Percentiles rank a stretch among this genome's conserved stretches.
Conservation (phyloP, 495 filamentous ascomycete species). For the Entonaema liquescens region DNA sequence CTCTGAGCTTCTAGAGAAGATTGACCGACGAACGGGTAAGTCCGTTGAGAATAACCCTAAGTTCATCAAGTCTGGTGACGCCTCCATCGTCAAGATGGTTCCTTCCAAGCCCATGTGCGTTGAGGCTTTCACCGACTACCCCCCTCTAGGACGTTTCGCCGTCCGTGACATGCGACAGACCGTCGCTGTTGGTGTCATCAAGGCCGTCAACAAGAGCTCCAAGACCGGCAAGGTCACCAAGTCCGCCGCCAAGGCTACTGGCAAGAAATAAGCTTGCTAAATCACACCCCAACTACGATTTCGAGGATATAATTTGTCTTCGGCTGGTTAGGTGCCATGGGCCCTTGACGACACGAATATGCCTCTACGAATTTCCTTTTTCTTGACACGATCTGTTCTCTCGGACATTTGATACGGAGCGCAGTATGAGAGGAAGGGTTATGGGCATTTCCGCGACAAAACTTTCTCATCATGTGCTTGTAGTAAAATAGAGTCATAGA, state of each 20-base stretch:
- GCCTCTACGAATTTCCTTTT: conserved; percentile 50
- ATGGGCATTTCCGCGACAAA: conserved; percentile 55
- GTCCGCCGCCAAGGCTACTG: conserved; percentile 76
- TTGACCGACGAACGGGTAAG: conserved; percentile 99
- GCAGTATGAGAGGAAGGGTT: conserved; percentile 55
- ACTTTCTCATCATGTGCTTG: conserved; percentile 60
- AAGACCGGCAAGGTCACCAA: conserved; percentile 65
- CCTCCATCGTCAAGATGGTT: conserved; percentile 99
- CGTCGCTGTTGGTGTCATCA: conserved; percentile 97
- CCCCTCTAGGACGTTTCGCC: conserved; percentile 98
- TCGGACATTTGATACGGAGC: conserved; percentile 56
- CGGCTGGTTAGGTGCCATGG: conserved; percentile 18
- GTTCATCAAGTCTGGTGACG: conserved; percentile 99
- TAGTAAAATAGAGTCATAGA: conserved; percentile 63
- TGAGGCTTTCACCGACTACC: conserved; percentile 99
- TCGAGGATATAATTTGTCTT: conserved; percentile 1
- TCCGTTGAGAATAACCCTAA: conserved; percentile 89
- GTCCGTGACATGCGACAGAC: conserved; percentile 94
- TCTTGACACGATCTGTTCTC: conserved; percentile 54
- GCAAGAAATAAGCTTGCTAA: conserved; percentile 59
- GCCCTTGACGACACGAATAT: conserved; percentile 33
- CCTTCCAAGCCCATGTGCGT: conserved; percentile 99
- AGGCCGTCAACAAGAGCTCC: conserved; percentile 63
- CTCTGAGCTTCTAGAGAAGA: conserved; percentile 98
- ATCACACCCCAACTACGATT: conserved; percentile 4